Base-by-base conservation (phyloP, 495 filamentous ascomycete genomes). In the Aspergillus taichungensis region DNA sequence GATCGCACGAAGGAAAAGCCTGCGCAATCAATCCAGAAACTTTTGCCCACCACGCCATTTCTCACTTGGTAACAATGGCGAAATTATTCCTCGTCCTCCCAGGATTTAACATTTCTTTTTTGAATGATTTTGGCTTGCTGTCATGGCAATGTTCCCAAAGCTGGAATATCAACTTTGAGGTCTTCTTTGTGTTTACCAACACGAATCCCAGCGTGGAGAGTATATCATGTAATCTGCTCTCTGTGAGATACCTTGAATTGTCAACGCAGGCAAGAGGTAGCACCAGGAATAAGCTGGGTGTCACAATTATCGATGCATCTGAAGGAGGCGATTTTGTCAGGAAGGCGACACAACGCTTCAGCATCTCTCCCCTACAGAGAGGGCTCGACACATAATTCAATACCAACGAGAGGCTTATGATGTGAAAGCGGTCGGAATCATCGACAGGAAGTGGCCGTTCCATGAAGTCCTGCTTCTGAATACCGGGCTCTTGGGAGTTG, bases 381-480 rank as follows among this genome's bases (percentile, higher is more conserved):
- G 87, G 72, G 50, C 85, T 77, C 8, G 89, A 82, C 18, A 96
- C 89, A 58, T 86, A 99, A 63, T 99, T 99, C 13, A 99, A 73
- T 7, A 99, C 94, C 40, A 99, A 69, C 1, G 87, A 94, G n/a
- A 99, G 75, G 50, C 86, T 92, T 55, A 99, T 82, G 35, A 95
- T 72, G 58, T 99, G 84, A 57, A 96, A 97, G 28, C 65, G 67
- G 35, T 91, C 82, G 0, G 68, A 61, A 29, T 76, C 69, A 40
- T 66, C 54, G 6, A 40, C 43, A 0, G 91, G 91, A 12, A 92
- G 63, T 6, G 89, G 85, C 30, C 87, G 72, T 56, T 86, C 67
- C 90, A 99, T 97, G 55, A 99, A 97, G 63, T 99, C 87, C 57
- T 97, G 89, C 58, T 88, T 74, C 47, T 77, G 53, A 47, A 99